Conservation (phyloP, 176 grass and related monocot genomes). For the Musa troglodytarum region DNA sequence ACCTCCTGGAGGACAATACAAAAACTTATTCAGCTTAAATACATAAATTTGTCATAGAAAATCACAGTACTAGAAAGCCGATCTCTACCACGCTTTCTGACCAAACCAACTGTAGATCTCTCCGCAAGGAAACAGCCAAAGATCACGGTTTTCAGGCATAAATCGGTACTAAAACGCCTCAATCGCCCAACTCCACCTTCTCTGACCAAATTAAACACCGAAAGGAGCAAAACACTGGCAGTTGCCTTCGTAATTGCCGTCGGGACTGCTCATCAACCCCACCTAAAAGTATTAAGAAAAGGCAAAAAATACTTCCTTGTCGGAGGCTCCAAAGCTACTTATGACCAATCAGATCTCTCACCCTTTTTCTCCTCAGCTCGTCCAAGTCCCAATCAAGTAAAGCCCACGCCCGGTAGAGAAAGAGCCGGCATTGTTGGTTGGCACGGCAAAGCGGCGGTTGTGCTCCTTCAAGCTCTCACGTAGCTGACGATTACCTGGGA, state of each 20-base stretch:
- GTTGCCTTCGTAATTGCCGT: background rate
- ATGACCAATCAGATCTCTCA: background rate
- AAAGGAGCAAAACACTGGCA: background rate
- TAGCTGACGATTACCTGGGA: background rate
- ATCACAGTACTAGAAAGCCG: too few species aligned
- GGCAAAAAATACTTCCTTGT: slow-evolving; percentile 2
- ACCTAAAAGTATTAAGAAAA: background rate
- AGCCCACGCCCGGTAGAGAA: background rate
- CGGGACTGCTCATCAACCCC: slow-evolving; percentile 1
- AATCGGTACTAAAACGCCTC: background rate
- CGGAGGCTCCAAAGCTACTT: background rate
- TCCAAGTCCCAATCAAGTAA: background rate
- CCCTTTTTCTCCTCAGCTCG: background rate
- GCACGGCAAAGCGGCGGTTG: background rate
- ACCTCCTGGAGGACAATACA: background rate
- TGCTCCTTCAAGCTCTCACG: background rate
- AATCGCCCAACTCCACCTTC: background rate
- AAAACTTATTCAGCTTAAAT: background rate
- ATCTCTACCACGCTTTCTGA: background rate
- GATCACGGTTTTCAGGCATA: background rate
- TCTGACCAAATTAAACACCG: slow-evolving; percentile 6
- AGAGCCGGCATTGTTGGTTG: slow-evolving; percentile 5
- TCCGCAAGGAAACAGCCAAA: background rate
- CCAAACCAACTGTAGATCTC: background rate
- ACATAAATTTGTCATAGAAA: too few species aligned